Evolutionary conservation across 805 yeast genomes (phyloP).

Genomic region (Ogataea dorogensis): DNA sequence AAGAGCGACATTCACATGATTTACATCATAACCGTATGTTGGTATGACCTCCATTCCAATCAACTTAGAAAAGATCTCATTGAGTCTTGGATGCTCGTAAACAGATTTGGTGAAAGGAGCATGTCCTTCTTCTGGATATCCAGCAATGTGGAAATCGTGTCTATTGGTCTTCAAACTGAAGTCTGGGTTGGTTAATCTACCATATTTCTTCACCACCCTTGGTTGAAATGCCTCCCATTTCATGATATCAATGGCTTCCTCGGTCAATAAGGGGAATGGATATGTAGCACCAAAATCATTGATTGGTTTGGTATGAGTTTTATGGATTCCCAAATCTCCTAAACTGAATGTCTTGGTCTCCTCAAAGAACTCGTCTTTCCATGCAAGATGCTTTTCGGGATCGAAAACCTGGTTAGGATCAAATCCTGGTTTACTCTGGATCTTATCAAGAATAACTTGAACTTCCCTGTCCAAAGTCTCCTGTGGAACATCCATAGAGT

Average conservation of each 20-base stretch:
- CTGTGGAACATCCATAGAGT: slow-evolving; percentile 27
- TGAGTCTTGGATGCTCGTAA: slow-evolving; percentile 50
- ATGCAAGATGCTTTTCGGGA: slow-evolving; percentile 37
- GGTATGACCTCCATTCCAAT: slow-evolving; percentile 48
- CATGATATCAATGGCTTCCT: slow-evolving; percentile 57
- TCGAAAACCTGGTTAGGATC: slow-evolving; percentile 34
- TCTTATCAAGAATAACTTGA: slow-evolving; percentile 14
- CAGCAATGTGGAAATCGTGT: slow-evolving; percentile 48
- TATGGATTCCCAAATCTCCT: slow-evolving; percentile 36
- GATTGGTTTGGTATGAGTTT: slow-evolving; percentile 36
- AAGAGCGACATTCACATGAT: slow-evolving; percentile 49
- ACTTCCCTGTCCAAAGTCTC: slow-evolving; percentile 29
- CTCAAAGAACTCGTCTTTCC: slow-evolving; percentile 38
- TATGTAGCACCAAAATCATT: slow-evolving; percentile 45
- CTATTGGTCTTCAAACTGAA: slow-evolving; percentile 30
- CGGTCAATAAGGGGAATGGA: slow-evolving; percentile 58
- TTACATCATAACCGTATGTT: slow-evolving; percentile 52
- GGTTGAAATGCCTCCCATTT: slow-evolving; percentile 49
- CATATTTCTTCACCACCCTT: slow-evolving; percentile 42
- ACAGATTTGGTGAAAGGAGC: slow-evolving; percentile 50
- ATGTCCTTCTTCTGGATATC: slow-evolving; percentile 39
- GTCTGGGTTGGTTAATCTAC: slow-evolving; percentile 38
- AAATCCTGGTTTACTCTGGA: slow-evolving; percentile 17
- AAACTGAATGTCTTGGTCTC: slow-evolving; percentile 38
- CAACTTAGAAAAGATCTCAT: slow-evolving; percentile 46